Evolutionary conservation across 495 filamentous ascomycete genomes (phyloP).

Genomic region (Elasticomyces elasticus): DNA sequence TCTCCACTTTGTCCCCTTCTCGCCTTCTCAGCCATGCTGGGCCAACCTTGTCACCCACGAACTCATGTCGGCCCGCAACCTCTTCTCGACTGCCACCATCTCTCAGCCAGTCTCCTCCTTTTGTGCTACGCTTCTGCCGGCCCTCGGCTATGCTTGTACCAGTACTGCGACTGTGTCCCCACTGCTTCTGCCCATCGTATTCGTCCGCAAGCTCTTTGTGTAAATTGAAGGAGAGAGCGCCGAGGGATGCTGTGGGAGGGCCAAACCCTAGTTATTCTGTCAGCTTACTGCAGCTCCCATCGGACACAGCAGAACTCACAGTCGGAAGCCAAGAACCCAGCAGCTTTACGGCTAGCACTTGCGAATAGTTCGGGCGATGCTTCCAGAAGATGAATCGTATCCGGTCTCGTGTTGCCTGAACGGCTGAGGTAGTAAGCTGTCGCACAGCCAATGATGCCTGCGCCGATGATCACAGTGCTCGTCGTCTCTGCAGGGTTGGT

Average conservation of each 20-base stretch:
- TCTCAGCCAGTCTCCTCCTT: conserved; percentile 47
- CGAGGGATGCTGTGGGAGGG: conserved; percentile 45
- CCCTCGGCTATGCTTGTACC: conserved; percentile 44
- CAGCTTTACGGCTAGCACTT: conserved; percentile 62
- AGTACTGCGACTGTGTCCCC: conserved; percentile 59
- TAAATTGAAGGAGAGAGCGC: conserved; percentile 56
- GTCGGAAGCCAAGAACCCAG: conserved; percentile 64
- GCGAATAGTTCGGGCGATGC: conserved; percentile 54
- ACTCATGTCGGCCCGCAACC: conserved; percentile 36
- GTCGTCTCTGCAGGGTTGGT: conserved; percentile 4
- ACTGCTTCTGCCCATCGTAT: conserved; percentile 49
- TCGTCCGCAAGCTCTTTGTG: conserved; percentile 51
- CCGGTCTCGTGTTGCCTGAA: conserved; percentile 36
- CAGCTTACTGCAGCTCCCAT: not conserved
- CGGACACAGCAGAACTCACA: conserved; percentile 39
- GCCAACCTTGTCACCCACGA: conserved; percentile 21
- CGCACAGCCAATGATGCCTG: conserved; percentile 69
- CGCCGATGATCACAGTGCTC: conserved; percentile 61
- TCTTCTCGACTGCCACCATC: conserved; percentile 54
- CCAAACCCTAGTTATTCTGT: conserved; percentile 28
- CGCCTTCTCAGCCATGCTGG: conserved; percentile 53
- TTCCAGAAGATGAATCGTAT: conserved; percentile 61
- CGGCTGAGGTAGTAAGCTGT: conserved; percentile 66
- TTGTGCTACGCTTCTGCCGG: not conserved
- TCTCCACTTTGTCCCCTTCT: conserved; percentile 44